Evolutionary conservation across 768 basidiomycete genomes (phyloP), one percentile per base, ranked within the genome.

Genomic region (Imleria badia): DNA sequence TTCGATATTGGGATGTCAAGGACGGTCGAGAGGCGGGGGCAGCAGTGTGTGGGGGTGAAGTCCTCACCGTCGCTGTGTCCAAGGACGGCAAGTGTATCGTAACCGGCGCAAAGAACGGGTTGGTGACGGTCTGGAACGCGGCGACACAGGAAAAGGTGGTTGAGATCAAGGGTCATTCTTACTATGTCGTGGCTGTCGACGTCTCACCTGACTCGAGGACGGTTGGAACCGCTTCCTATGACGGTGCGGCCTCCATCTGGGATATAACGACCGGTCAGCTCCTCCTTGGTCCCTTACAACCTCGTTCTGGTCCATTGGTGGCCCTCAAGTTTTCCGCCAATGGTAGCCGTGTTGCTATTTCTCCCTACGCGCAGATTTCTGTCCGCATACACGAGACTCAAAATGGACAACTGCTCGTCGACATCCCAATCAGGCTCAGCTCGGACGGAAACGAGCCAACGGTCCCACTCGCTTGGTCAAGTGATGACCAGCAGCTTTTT

Each of bases 381-480:
- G 41, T 62, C 17, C 41, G 53, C 29, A 55, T 62, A 12, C 38
- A 58, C 22, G 49, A 62, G 19, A 12, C 46, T 15, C 53, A 45
- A 19, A 40, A 20, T 14, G 61, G 60, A 14, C 33, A 22, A 4
- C 20, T 52, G 31, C 45, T 58, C 5, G 23, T 62, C 30, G 26
- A 58, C 31, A 43, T 62, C 26, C 53, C 50, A 30, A 46, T 53
- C 30, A 51, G 23, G 26, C 43, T 62, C 47, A 61, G 53, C 29
- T 54, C 59, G 9, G 36, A 19, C 31, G 55, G 60, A n/a, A 60
- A 54, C 8, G 52, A 60, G 38, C 58, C 54, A 17, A 59, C 57
- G 6, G 17, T 42, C 14, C 56, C 62, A 7, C 52, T 63, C 7
- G 62, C 54, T 38, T 63, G 62, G 62, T 62, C 60, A 20, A 44